Evolutionary conservation across 2,329 filamentous ascomycete species (phyloP).

Genomic region (Dichotomopilus funicola): DNA sequence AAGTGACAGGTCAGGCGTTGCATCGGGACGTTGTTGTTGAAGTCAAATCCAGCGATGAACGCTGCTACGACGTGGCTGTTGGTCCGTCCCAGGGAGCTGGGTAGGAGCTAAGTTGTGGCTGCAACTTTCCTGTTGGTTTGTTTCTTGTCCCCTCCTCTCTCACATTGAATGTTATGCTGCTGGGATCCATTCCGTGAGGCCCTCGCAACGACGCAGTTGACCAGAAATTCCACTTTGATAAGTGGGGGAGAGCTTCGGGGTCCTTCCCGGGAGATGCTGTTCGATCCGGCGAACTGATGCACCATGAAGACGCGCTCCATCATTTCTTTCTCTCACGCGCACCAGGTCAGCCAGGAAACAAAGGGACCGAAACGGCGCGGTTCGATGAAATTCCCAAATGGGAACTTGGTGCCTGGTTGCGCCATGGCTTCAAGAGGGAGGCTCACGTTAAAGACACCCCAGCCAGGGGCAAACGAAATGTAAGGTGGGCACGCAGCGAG

Average conservation of each 20-base stretch:
- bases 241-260: neutral
- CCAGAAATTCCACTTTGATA: neutral
- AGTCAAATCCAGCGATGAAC: neutral
- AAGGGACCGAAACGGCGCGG: conserved; percentile 24
- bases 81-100: neutral
- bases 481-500: conserved; percentile 1
- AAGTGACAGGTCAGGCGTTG: no score
- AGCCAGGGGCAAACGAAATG: neutral
- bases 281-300: conserved; percentile 21
- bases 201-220: neutral
- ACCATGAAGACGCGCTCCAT: conserved; percentile 12
- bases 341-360: conserved; percentile 16
- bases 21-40: no score
- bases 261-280: conserved; percentile 8
- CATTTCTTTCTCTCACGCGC: neutral
- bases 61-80: neutral
- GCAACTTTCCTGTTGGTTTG: conserved; percentile 1
- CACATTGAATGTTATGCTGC: neutral
- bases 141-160: no score
- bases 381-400: conserved; percentile 26
- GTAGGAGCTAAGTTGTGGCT: neutral
- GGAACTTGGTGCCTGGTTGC: conserved; percentile 24
- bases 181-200: neutral
- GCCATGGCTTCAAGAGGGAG: conserved; percentile 13
- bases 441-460: conserved; percentile 3